These are phyloP conservation scores for Scleromitrula shiraiana DNA, from an alignment of 2,329 filamentous ascomycete species.

Conservation along the genomic window DNA sequence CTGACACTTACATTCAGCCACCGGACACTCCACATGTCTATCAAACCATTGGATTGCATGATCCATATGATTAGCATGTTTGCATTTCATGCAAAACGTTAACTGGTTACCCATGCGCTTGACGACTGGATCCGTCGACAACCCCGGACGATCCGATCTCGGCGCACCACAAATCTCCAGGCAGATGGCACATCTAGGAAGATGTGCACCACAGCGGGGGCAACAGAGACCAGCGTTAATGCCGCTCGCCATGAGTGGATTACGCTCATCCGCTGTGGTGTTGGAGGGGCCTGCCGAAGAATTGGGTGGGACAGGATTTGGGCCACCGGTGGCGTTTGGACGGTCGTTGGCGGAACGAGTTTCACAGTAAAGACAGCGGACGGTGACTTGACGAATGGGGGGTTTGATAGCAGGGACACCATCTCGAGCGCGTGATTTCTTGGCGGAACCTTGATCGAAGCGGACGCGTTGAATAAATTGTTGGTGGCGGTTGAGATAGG, in stretches of 20 bases:
- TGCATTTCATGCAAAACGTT: slow-evolving; percentile 61
- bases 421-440: slow-evolving; percentile 53
- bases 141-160: slow-evolving; percentile 49
- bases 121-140: slow-evolving; percentile 38
- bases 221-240: slow-evolving; percentile 56
- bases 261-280: slow-evolving; percentile 30
- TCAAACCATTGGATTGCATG: slow-evolving; percentile 61
- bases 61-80: slow-evolving; percentile 60
- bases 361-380: slow-evolving; percentile 73
- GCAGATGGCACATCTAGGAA: slow-evolving; percentile 61
- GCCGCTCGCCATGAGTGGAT: slow-evolving; percentile 49
- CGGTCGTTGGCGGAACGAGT: slow-evolving; percentile 42
- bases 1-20: slow-evolving; percentile 59
- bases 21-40: slow-evolving; percentile 56
- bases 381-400: slow-evolving; percentile 60
- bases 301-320: slow-evolving; percentile 3
- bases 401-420: slow-evolving; percentile 56
- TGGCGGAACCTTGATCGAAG: slow-evolving; percentile 70
- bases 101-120: slow-evolving; percentile 49
- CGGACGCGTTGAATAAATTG: slow-evolving; percentile 67
- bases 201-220: slow-evolving; percentile 57
- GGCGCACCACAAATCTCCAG: slow-evolving; percentile 58
- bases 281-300: slow-evolving; percentile 16
- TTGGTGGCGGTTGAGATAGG: slow-evolving; percentile 64
- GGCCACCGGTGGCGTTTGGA: slow-evolving; percentile 17